Evolutionary conservation across 805 yeast species (phyloP).

Genomic region (Novakomyces olei): DNA sequence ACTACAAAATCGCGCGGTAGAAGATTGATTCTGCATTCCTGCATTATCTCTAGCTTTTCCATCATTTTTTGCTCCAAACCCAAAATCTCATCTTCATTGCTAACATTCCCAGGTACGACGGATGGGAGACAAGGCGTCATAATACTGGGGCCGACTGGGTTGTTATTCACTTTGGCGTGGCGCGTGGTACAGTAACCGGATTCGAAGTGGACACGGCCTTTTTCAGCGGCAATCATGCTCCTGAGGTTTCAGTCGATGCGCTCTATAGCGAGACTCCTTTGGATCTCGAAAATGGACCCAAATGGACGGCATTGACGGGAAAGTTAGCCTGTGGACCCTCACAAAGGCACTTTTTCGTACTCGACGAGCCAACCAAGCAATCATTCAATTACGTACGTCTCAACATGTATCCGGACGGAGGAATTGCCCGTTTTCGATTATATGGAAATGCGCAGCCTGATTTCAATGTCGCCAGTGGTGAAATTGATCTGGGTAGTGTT

Average conservation of each 20-base stretch:
- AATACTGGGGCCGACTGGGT: conserved; percentile 83
- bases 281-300: conserved; percentile 15
- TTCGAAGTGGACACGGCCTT: conserved; percentile 84
- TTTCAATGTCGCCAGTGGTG: conserved; percentile 26
- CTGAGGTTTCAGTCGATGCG: conserved; percentile 59
- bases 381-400: conserved; percentile 53
- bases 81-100: too few species aligned
- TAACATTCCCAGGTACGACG: conserved; percentile 99
- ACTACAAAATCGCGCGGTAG: too few species aligned
- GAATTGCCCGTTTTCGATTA: conserved; percentile 81
- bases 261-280: conserved; percentile 17
- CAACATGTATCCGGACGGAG: conserved; percentile 95
- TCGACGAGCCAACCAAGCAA: conserved; percentile 32
- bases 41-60: too few species aligned
- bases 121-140: conserved; percentile 34
- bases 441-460: conserved; percentile 71
- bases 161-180: conserved; percentile 58
- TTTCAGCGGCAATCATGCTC: conserved; percentile 92
- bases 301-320: conserved; percentile 52
- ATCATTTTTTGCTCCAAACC: too few species aligned
- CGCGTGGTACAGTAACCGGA: conserved; percentile 56
- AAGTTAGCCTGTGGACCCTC: conserved; percentile 72
- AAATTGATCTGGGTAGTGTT: conserved; percentile 60
- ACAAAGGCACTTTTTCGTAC: conserved; percentile 60
- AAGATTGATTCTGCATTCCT: too few species aligned